Base-by-base conservation (phyloP, 495 filamentous ascomycete genomes). In the Articulospora tetracladia region DNA sequence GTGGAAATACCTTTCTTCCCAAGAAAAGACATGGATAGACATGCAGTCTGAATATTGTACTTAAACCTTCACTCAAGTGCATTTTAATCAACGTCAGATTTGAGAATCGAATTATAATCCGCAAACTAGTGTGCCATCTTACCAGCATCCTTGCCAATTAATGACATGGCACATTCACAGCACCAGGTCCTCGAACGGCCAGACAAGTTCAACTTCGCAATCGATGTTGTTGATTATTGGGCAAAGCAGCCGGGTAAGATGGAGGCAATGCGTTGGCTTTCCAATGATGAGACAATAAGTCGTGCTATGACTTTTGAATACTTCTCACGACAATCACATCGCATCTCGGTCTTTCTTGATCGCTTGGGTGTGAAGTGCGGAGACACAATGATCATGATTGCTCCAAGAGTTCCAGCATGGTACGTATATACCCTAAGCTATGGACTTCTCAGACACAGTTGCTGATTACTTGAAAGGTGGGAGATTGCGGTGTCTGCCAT, bases 191-290 rank as follows among this genome's bases (percentile, higher is more conserved):
- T 59, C 27, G 3, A 32, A 6, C 46, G 48, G 19, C 57, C 57
- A 2, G 23, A 22, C 15, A 22, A 34, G 2, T 59, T 59, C 57
- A 59, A 59, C 48, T 59, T 59, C 22, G 57, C 57, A 25, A 12
- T 36, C 25, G 57, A 59, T 51, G 57, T 59, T 23, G 30, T 59
- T 48, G 57, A 59, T 26, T 51, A 30, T 34, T 58, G 46, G 44
- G 56, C 56, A 3, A 23, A 3, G 15, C 26, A 52, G 30, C 26
- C 46, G 3, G 17, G 27, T 20, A n/a, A 52, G 4, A 1, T 39
- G n/a, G 12, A 59, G 20, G 57, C 57, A 34, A 52, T 59, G 47
- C 24, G 10, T 25, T 59, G 57, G 57, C 4, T 53, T 6, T 59
- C 57, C 1, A 23, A 52, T 2, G 49, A 59, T 17, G 46, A 53